Evolutionary conservation across 2,329 filamentous ascomycete species (phyloP).

Genomic region (Coniochaeta sp.): DNA sequence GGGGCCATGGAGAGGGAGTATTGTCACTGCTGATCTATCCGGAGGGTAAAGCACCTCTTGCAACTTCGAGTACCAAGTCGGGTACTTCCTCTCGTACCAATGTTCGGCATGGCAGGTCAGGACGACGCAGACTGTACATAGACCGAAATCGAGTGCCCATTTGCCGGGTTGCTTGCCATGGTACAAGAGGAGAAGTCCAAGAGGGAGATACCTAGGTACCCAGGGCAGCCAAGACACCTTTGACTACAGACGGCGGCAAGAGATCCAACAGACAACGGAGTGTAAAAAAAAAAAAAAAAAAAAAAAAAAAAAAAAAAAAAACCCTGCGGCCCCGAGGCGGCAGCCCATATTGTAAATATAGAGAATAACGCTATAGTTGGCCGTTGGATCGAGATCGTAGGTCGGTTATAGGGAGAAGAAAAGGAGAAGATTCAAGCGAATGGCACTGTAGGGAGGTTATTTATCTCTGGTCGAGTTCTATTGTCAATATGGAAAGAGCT

Average conservation of each 20-base stretch:
- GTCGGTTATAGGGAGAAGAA: background rate
- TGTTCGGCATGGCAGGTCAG: background rate
- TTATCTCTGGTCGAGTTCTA: background rate
- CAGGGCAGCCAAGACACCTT: background rate
- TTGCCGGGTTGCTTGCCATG: background rate
- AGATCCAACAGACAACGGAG: background rate
- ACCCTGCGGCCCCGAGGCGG: background rate
- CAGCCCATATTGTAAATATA: background rate
- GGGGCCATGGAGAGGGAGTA: background rate
- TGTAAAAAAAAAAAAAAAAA: background rate
- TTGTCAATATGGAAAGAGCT: background rate
- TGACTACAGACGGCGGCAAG: background rate
- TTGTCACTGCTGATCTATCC: background rate
- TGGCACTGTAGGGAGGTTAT: background rate
- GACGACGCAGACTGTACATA: background rate
- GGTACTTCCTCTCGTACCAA: background rate
- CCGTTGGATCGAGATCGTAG: background rate
- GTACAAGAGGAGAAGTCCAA: background rate
- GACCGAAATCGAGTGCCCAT: background rate
- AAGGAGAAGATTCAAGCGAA: background rate
- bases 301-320: background rate
- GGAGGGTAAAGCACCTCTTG: background rate
- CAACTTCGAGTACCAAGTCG: background rate
- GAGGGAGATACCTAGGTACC: background rate
- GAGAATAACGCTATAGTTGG: background rate